These are phyloP conservation scores for Trametes cinnabarina DNA, from an alignment of 768 basidiomycete genomes.

Conservation along the genomic window DNA sequence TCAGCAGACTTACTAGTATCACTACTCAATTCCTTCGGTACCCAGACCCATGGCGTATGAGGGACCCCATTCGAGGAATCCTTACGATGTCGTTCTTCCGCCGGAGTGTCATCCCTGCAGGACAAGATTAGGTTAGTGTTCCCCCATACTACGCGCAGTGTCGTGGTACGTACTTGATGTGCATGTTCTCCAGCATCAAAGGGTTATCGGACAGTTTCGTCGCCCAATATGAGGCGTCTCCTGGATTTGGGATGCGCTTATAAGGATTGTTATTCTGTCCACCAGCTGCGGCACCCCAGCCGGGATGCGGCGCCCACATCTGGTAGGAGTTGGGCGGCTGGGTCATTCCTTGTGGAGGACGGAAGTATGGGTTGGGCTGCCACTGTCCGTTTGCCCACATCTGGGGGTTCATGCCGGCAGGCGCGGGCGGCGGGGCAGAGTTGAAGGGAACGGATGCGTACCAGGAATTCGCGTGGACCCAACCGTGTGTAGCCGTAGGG, in stretches of 20 bases:
- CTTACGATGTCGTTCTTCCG: constrained; percentile 16
- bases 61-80: constrained; percentile 33
- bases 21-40: constrained; percentile 26
- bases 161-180: constrained; percentile 50
- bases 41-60: constrained; percentile 77
- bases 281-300: constrained; percentile 30
- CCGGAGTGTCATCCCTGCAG: constrained; percentile 16
- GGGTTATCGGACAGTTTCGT: constrained; percentile 59
- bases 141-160: background rate
- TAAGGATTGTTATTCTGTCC: constrained; percentile 51
- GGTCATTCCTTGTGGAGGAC: constrained; percentile 6
- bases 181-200: constrained; percentile 63
- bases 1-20: constrained; percentile 23
- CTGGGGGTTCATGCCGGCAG: constrained; percentile 45
- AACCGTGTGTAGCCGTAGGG: constrained; percentile 11
- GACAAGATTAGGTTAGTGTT: background rate
- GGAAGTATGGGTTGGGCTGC: constrained; percentile 36
- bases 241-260: constrained; percentile 59
- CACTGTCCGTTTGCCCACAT: constrained; percentile 43
- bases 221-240: constrained; percentile 65
- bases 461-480: constrained; percentile 17
- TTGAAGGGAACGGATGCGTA: constrained; percentile 14
- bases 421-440: constrained; percentile 53
- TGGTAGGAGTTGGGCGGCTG: constrained; percentile 6
- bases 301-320: constrained; percentile 30